Percentiles rank a stretch among this genome's conserved stretches.
Conservation (phyloP, 2,329 filamentous ascomycete species). For the Aurifilum marmelostoma region DNA sequence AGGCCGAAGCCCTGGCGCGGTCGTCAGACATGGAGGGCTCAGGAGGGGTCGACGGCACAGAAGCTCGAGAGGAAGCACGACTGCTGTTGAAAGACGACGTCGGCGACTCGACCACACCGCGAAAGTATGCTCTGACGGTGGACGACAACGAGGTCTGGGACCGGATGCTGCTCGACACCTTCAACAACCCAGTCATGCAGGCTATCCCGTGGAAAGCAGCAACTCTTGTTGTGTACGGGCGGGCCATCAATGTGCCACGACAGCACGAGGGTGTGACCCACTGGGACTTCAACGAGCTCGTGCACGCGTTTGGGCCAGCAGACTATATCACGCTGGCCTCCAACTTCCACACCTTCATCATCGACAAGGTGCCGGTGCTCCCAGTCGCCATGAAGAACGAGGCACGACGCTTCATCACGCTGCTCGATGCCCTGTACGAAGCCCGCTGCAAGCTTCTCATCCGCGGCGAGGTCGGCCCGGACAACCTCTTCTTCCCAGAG, state of each 20-base stretch:
- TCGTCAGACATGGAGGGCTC: not conserved
- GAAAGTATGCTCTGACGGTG: constrained; percentile 34
- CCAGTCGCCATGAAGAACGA: constrained; percentile 75
- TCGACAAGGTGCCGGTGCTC: constrained; percentile 71
- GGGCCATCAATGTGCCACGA: constrained; percentile 61
- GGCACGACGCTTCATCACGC: constrained; percentile 76
- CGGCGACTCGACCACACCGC: constrained; percentile 31
- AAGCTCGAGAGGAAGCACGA: constrained; percentile 14
- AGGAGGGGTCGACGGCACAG: not conserved
- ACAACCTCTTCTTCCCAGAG: constrained; percentile 79
- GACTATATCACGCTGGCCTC: constrained; percentile 84
- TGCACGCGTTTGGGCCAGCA: constrained; percentile 71
- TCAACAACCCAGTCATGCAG: constrained; percentile 21
- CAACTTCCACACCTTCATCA: constrained; percentile 76
- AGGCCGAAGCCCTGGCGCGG: constrained; percentile 11
- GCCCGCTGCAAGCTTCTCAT: constrained; percentile 77
- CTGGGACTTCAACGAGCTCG: constrained; percentile 72
- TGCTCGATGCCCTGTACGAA: constrained; percentile 81
- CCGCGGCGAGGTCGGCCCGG: constrained; percentile 67
- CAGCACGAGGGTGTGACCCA: constrained; percentile 60
- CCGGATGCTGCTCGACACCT: constrained; percentile 26
- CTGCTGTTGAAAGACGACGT: constrained; percentile 22
- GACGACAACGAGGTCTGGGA: constrained; percentile 38
- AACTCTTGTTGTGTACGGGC: constrained; percentile 62
- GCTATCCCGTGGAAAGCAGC: constrained; percentile 46